phyloP scores from a whole-genome alignment of 768 basidiomycete genomes.

The Tulasnella sp. region DNA sequence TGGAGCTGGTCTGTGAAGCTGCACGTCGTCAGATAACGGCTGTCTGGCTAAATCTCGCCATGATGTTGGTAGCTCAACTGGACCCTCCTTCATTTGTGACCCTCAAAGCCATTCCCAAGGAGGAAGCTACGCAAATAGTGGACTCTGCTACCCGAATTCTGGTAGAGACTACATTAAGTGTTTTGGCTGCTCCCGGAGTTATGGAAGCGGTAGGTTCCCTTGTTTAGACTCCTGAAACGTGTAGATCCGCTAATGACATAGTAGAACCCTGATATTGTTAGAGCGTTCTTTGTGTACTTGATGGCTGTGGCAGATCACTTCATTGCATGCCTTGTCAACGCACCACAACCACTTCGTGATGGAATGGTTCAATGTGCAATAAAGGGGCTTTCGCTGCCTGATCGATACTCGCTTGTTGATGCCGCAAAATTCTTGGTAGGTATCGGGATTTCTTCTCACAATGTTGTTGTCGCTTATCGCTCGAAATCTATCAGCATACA shows the following conservation, averaged over 20 bases:
- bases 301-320: slow-evolving; percentile 63
- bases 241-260: background rate
- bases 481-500: slow-evolving; percentile 1
- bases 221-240: background rate
- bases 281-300: slow-evolving; percentile 75
- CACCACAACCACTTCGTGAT: slow-evolving; percentile 51
- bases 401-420: slow-evolving; percentile 72
- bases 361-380: slow-evolving; percentile 58
- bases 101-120: slow-evolving; percentile 39
- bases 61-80: slow-evolving; percentile 68
- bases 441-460: slow-evolving; percentile 16
- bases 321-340: slow-evolving; percentile 42
- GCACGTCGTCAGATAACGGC: slow-evolving; percentile 59
- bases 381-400: slow-evolving; percentile 54
- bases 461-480: background rate
- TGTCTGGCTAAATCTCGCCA: slow-evolving; percentile 73
- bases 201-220: slow-evolving; percentile 51
- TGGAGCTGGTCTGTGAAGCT: slow-evolving; percentile 65
- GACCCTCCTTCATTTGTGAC: slow-evolving; percentile 48
- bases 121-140: slow-evolving; percentile 45
- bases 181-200: slow-evolving; percentile 42
- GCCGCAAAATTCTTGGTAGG: slow-evolving; percentile 73
- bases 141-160: slow-evolving; percentile 42
- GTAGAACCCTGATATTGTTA: slow-evolving; percentile 85
- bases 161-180: slow-evolving; percentile 41